phyloP scores from a whole-genome alignment of 2,329 filamentous ascomycete species.

The Fusarium abutilonis region DNA sequence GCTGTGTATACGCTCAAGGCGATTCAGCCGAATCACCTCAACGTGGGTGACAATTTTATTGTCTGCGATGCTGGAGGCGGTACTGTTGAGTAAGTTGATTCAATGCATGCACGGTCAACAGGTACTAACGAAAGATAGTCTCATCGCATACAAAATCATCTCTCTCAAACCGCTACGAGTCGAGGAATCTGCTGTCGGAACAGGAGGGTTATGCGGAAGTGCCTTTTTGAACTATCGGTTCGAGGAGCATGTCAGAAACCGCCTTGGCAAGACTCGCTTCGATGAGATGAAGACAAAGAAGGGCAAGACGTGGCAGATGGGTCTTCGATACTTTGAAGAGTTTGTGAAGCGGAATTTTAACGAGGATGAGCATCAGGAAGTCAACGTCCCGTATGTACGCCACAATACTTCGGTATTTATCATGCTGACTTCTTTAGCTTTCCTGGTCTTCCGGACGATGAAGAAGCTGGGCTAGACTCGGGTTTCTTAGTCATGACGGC shows the following conservation, averaged over 20 bases:
- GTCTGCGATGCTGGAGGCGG: constrained; percentile 72
- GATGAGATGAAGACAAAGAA: constrained; percentile 81
- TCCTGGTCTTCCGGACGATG: constrained; percentile 78
- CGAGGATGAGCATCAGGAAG: constrained; percentile 78
- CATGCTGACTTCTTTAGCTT: constrained; percentile 58
- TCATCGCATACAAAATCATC: constrained; percentile 85
- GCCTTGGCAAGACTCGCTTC: constrained; percentile 74
- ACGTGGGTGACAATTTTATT: constrained; percentile 72
- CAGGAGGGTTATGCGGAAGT: constrained; percentile 79
- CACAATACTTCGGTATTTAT: fast-evolving
- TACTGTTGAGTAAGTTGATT: constrained; percentile 68
- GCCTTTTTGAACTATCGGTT: constrained; percentile 84
- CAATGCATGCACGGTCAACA: too few relatives aligned
- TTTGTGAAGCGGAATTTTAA: constrained; percentile 88
- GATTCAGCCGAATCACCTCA: constrained; percentile 78
- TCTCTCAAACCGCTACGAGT: constrained; percentile 76
- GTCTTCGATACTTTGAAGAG: constrained; percentile 81
- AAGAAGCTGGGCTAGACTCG: constrained; percentile 77
- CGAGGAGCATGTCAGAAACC: constrained; percentile 76
- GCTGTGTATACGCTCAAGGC: constrained; percentile 83
- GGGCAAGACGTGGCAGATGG: constrained; percentile 82
- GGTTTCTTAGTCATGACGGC: constrained; percentile 79
- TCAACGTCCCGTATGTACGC: constrained; percentile 73
- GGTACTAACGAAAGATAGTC: constrained; percentile 50
- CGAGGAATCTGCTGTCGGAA: constrained; percentile 82